Evolutionary conservation across 495 filamentous ascomycete genomes (phyloP).

Genomic region (Podospora appendiculata): DNA sequence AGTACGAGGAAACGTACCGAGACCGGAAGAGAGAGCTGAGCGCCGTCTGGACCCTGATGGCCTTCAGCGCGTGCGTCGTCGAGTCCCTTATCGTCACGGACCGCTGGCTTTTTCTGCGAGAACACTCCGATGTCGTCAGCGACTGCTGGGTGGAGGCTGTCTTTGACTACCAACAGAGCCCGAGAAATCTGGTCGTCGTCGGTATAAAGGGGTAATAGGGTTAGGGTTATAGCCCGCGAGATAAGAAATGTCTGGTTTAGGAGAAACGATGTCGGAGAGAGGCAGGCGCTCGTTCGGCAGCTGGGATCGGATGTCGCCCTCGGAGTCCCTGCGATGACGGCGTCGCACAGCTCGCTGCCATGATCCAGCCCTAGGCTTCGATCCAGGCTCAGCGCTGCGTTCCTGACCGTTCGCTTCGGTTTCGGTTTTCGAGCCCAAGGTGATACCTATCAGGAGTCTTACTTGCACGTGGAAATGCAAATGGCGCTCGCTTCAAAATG

Average conservation of each 20-base stretch:
- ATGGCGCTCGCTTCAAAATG: too few relatives aligned
- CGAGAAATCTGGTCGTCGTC: conserved; percentile 81
- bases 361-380: background rate
- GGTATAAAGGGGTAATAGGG: conserved; percentile 62
- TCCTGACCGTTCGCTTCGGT: too few relatives aligned
- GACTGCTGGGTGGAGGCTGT: conserved; percentile 87
- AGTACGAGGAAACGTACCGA: conserved; percentile 56
- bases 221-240: background rate
- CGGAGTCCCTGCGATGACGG: background rate
- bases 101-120: conserved; percentile 79
- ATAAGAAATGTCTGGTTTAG: background rate
- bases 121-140: conserved; percentile 58
- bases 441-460: too few relatives aligned
- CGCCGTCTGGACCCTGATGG: conserved; percentile 88
- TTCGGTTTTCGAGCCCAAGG: too few relatives aligned
- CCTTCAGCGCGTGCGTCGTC: conserved; percentile 80
- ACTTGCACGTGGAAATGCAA: too few relatives aligned
- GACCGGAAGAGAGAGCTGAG: conserved; percentile 74
- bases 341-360: background rate
- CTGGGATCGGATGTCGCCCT: conserved; percentile 2
- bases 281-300: background rate
- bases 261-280: background rate
- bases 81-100: conserved; percentile 89
- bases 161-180: conserved; percentile 85
- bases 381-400: too few relatives aligned